Conservation (phyloP, 768 basidiomycete species). For the Termitomyces sp. region DNA sequence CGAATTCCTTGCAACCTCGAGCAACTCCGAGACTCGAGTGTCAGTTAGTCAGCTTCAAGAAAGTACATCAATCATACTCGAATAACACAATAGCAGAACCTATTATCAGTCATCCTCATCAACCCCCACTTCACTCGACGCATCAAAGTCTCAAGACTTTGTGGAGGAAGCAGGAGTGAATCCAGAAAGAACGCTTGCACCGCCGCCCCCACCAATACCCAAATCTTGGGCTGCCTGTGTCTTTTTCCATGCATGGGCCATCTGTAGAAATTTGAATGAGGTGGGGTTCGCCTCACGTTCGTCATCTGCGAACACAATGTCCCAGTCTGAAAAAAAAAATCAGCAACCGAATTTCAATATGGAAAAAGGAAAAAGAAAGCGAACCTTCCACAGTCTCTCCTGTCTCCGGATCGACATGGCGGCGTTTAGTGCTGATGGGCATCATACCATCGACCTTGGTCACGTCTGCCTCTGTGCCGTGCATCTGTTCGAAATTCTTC, state of each 20-base stretch:
- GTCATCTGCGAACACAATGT: constrained; percentile 95
- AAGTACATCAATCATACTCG: background rate
- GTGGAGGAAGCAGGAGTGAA: constrained; percentile 39
- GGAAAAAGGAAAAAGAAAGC: constrained; percentile 14
- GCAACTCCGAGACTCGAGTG: background rate
- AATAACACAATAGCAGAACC: background rate
- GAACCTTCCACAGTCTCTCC: constrained; percentile 84
- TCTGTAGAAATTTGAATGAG: constrained; percentile 93
- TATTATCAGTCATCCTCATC: constrained; percentile 8
- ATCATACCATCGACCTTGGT: constrained; percentile 88
- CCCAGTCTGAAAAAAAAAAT: constrained; percentile 63
- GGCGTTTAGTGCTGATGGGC: constrained; percentile 85
- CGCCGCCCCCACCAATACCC: constrained; percentile 24
- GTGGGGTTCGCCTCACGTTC: constrained; percentile 91
- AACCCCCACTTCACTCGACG: constrained; percentile 13
- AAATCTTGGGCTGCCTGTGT: constrained; percentile 41
- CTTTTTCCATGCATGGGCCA: constrained; percentile 89
- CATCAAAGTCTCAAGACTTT: constrained; percentile 6
- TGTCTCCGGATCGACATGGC: constrained; percentile 80
- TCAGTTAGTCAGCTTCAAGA: background rate
- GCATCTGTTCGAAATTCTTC: constrained; percentile 87
- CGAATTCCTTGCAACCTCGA: background rate
- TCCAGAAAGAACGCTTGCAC: constrained; percentile 37
- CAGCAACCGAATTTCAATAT: background rate
- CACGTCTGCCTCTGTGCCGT: constrained; percentile 71